Evolutionary conservation across 2,329 filamentous ascomycete species (phyloP).

Genomic region (Colletotrichum sidae): DNA sequence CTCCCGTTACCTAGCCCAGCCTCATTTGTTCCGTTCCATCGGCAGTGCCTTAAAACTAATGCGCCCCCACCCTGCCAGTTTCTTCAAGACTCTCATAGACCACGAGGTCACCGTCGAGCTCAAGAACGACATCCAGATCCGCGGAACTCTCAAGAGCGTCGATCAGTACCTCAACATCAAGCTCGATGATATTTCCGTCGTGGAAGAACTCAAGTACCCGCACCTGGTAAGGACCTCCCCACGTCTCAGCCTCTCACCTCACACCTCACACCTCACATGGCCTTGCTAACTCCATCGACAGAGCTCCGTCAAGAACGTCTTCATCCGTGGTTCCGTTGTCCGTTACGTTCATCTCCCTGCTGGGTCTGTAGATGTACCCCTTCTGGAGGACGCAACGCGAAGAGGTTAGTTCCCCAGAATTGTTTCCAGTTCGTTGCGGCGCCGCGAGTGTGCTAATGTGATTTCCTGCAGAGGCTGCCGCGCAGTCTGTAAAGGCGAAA

Average conservation of each 20-base stretch:
- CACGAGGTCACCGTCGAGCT: conserved; percentile 97
- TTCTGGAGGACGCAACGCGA: conserved; percentile 91
- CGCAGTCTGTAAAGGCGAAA: conserved; percentile 68
- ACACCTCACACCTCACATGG: background rate
- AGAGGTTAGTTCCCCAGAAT: conserved; percentile 68
- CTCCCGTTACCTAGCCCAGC: no score
- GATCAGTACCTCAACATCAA: conserved; percentile 99
- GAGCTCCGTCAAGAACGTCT: conserved; percentile 92
- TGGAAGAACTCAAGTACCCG: conserved; percentile 94
- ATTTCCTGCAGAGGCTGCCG: conserved; percentile 62
- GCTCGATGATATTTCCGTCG: conserved; percentile 91
- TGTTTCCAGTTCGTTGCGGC: background rate
- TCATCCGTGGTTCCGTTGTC: conserved; percentile 93
- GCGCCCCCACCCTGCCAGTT: conserved; percentile 64
- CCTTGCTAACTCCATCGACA: conserved; percentile 41
- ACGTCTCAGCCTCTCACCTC: no score
- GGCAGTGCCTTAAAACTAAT: conserved; percentile 4
- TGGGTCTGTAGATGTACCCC: conserved; percentile 82
- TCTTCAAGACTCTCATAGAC: conserved; percentile 99
- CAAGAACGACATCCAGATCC: conserved; percentile 98
- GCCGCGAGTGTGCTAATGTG: conserved; percentile 22
- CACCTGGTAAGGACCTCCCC: conserved; percentile 73
- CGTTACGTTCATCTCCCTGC: conserved; percentile 91
- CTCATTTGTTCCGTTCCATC: no score
- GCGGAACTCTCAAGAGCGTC: conserved; percentile 94